phyloP scores from a whole-genome alignment of 345 rosid genomes.

The Erodium maritimum region DNA sequence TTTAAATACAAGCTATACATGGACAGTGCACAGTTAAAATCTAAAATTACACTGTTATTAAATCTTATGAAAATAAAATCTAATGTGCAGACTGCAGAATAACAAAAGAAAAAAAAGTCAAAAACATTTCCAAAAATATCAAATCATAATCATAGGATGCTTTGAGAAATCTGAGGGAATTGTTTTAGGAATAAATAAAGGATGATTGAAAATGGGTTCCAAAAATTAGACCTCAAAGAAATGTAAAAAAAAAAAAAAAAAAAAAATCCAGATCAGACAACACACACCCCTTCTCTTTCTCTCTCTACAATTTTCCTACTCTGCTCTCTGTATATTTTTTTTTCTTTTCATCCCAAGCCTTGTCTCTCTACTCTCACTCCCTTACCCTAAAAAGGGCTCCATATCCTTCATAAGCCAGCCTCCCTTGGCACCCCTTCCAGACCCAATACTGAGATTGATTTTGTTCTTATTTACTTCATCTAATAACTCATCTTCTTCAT shows the following conservation, averaged over 20 bases:
- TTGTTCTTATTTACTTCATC: slow-evolving; percentile 9
- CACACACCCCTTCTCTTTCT: background rate
- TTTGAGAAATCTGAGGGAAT: background rate
- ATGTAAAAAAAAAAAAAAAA: too few relatives aligned
- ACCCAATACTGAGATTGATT: slow-evolving; percentile 13
- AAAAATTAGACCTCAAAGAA: background rate
- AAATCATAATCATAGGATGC: background rate
- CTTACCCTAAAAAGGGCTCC: slow-evolving; percentile 32
- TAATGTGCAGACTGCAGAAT: background rate
- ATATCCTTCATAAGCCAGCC: slow-evolving; percentile 38
- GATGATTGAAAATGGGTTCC: background rate
- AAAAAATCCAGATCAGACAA: slow-evolving; percentile 6
- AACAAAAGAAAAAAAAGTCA: background rate
- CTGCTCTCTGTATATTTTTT: background rate
- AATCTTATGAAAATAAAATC: too few relatives aligned
- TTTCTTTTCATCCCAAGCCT: background rate
- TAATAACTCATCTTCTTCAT: background rate
- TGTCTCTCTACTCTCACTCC: slow-evolving; percentile 10
- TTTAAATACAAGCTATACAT: too few relatives aligned
- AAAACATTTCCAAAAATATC: too few relatives aligned
- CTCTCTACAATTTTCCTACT: background rate
- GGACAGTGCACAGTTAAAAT: too few relatives aligned
- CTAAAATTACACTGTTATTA: background rate
- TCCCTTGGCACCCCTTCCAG: slow-evolving; percentile 23
- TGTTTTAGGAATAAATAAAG: too few relatives aligned